Evolutionary conservation across 2,329 filamentous ascomycete species (phyloP).

Genomic region (Paraphoma sp.): DNA sequence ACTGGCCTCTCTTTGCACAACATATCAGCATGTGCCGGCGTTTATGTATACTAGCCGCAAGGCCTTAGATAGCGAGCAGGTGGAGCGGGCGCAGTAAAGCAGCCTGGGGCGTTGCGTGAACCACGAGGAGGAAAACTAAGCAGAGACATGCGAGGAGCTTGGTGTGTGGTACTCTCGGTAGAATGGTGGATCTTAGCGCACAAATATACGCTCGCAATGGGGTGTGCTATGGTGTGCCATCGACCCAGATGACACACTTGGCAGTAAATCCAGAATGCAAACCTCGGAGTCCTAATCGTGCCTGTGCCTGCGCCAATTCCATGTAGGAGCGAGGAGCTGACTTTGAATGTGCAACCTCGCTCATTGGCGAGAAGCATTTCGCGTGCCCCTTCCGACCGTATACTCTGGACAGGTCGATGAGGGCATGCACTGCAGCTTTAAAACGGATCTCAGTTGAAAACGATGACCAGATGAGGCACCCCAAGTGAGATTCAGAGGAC

Average conservation of each 20-base stretch:
- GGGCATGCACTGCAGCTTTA: too few relatives aligned
- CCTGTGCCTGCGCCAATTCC: too few relatives aligned
- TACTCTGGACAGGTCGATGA: too few relatives aligned
- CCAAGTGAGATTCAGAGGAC: too few relatives aligned
- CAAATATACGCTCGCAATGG: not conserved
- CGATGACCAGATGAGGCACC: not conserved
- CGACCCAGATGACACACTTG: not conserved
- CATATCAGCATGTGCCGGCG: conserved; percentile 30
- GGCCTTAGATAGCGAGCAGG: not conserved
- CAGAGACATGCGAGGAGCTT: too few relatives aligned
- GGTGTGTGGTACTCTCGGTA: too few relatives aligned
- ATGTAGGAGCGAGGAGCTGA: too few relatives aligned
- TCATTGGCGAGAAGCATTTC: too few relatives aligned
- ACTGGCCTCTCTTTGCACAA: conserved; percentile 14
- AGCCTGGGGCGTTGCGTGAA: not conserved
- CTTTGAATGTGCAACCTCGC: not conserved
- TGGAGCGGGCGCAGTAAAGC: not conserved
- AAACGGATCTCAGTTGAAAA: too few relatives aligned
- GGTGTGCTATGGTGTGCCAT: not conserved
- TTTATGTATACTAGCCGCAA: conserved; percentile 11
- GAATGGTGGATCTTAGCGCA: not conserved
- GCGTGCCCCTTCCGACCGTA: too few relatives aligned
- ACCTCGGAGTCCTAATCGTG: too few relatives aligned
- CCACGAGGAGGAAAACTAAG: too few relatives aligned
- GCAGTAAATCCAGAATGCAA: not conserved